Percentiles rank a stretch among this genome's conserved stretches.
These are phyloP conservation scores for Sphaerobolus stellatus DNA, from an alignment of 1,284 basidiomycete genomes.

Conservation along the genomic window DNA sequence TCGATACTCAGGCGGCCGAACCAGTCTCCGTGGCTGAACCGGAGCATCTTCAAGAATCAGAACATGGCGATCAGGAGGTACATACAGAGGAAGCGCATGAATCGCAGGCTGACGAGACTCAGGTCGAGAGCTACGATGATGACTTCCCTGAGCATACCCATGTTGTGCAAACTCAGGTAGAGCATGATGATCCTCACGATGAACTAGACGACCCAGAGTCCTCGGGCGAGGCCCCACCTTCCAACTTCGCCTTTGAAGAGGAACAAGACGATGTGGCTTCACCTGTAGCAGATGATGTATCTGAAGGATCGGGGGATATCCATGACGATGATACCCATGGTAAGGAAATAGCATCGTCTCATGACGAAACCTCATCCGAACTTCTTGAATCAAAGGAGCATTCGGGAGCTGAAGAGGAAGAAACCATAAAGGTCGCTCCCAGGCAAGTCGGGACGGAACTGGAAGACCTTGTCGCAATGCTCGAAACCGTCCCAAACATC, in stretches of 20 bases:
- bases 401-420: not conserved
- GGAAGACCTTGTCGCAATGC: constrained; percentile 63
- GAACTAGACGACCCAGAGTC: not conserved
- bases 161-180: not conserved
- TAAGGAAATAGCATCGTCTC: too few species aligned
- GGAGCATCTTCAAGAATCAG: not conserved
- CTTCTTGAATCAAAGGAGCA: too few species aligned
- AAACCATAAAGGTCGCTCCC: not conserved
- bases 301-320: not conserved
- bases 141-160: constrained; percentile 13
- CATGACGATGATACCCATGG: not conserved
- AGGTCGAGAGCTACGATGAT: constrained; percentile 15
- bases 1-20: not conserved
- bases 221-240: not conserved
- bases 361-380: too few species aligned
- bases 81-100: not conserved
- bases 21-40: not conserved
- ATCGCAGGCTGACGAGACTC: constrained; percentile 2
- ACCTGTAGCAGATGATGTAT: not conserved
- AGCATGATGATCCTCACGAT: not conserved
- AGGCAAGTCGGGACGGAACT: constrained; percentile 39
- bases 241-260: not conserved
- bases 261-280: not conserved
- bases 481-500: constrained; percentile 48
- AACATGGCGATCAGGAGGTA: not conserved